Base-by-base conservation (phyloP, 2,329 filamentous ascomycete genomes). In the Stagonosporopsis cucurbitacearum region DNA sequence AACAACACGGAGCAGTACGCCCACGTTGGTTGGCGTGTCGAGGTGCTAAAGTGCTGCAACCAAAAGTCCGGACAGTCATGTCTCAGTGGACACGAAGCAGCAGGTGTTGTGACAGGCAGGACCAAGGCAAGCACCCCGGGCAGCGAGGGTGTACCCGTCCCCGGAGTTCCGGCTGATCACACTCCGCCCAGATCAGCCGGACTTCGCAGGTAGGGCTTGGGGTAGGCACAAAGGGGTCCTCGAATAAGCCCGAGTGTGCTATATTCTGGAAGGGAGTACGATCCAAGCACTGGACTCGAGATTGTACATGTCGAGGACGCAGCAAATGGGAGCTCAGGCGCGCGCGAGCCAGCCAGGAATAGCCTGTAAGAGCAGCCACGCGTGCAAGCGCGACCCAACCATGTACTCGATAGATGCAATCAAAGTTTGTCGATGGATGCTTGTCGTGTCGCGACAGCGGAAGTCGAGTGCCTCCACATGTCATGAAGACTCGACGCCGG, bases 301-400 rank as follows among this genome's bases (percentile, higher is more conserved):
- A 64, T 64, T 67, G 51, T 49, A 53, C 56, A 28, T 46, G 57
- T 60, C 36, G 45, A 43, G 37, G 44, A 20, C 30, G 48, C 15
- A 58, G 69, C 70, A 70, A 72, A 73, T 70, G 46, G 62, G 59
- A 65, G 59, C 57, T 59, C 69, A 65, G 58, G 66, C 62, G 67
- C 46, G 62, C 47, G 57, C 61, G 62, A 63, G 61, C 63, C 55
- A 59, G 58, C 62, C 64, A 59, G 57, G 61, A 59, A 49, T 46
- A 54, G 62, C 58, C 64, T 56, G 60, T 57, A 23, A 45, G 25
- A 39, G 43, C 37, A 60, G 58, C 60, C 63, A 66, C 65, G 55
- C 64, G 56, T 52, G 54, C 64, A 64, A 60, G 62, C 55, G 58
- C 61, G 47, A 58, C 54, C 66, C 54, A 51, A 52, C 15, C 6